These are phyloP conservation scores for Tephrocybe sp. DNA, from an alignment of 768 basidiomycete genomes.

Conservation along the genomic window DNA sequence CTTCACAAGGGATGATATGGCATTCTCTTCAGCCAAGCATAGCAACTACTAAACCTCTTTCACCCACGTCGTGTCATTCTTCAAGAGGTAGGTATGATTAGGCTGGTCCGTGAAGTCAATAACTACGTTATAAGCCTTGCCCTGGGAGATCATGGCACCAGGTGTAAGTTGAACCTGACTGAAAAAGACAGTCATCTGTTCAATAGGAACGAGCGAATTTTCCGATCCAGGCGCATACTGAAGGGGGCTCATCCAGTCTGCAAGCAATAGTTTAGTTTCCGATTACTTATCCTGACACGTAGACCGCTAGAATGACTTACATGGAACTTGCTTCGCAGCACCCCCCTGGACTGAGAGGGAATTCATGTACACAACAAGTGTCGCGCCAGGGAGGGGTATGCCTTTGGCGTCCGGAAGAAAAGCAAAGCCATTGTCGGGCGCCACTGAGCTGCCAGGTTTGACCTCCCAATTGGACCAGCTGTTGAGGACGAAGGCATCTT, in stretches of 20 bases:
- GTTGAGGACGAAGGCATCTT: neutral
- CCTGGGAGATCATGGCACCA: neutral
- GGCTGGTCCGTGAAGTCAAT: neutral
- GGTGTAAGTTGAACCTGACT: neutral
- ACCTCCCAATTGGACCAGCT: neutral
- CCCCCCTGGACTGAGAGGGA: neutral
- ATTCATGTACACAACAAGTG: neutral
- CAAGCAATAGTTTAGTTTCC: neutral
- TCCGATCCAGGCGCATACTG: neutral
- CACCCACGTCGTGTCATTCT: neutral
- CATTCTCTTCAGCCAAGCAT: neutral
- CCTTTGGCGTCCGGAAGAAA: neutral
- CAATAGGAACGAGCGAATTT: neutral
- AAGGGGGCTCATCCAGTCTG: neutral
- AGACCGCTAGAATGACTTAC: neutral
- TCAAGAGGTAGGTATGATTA: neutral
- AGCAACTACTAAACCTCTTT: neutral
- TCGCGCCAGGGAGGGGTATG: neutral
- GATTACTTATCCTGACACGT: no score
- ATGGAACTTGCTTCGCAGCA: neutral
- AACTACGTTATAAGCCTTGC: neutral
- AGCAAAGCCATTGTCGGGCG: neutral
- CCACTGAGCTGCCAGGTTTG: neutral
- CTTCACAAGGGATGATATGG: neutral
- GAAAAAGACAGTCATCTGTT: neutral